Percentiles rank a stretch among this genome's conserved stretches.
Conservation (phyloP, 805 yeast genomes). For the Pichia scutulata region DNA sequence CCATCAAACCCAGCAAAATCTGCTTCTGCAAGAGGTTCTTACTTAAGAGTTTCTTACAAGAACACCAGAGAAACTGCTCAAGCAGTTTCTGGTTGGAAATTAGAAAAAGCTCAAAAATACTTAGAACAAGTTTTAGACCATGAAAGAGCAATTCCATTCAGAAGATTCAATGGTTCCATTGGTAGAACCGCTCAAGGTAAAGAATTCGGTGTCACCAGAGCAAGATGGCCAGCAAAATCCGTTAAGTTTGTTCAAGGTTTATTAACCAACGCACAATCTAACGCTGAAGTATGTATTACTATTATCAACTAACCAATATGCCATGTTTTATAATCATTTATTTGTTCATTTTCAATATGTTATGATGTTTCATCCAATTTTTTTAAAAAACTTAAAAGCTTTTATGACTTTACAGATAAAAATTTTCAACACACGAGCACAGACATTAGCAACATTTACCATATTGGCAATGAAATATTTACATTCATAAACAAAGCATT, state of each 20-base stretch:
- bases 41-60: constrained; percentile 99
- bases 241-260: constrained; percentile 93
- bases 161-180: constrained; percentile 92
- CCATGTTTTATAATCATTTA: neutral
- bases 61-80: constrained; percentile 99
- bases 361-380: too few species aligned
- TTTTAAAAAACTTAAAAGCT: too few species aligned
- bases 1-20: constrained; percentile 99
- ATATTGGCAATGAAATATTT: too few species aligned
- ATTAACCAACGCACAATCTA: constrained; percentile 95
- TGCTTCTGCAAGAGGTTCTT: constrained; percentile 98
- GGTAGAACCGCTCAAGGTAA: constrained; percentile 99
- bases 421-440: too few species aligned
- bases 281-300: constrained; percentile 69
- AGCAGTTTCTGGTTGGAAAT: constrained; percentile 97
- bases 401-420: too few species aligned
- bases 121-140: constrained; percentile 94
- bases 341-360: neutral
- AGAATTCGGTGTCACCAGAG: constrained; percentile 99
- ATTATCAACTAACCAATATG: neutral
- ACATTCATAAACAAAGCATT: neutral
- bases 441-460: too few species aligned
- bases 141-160: constrained; percentile 99
- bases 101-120: constrained; percentile 92
- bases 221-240: constrained; percentile 99